These are phyloP conservation scores for Blastobotrys terrestris DNA, from an alignment of 805 yeast species.

Conservation along the genomic window DNA sequence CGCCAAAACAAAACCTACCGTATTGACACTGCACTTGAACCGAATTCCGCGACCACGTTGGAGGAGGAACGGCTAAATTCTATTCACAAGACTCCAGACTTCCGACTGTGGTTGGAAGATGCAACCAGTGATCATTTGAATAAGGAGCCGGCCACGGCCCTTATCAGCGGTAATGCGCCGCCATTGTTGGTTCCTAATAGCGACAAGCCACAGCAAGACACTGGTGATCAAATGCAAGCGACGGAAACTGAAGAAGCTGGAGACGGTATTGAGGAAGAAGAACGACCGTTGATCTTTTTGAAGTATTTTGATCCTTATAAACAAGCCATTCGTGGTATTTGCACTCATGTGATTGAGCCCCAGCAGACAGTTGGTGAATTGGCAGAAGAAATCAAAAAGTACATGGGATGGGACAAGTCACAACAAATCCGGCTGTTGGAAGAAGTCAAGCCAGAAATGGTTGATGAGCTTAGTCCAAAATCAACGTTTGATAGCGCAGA, in stretches of 20 bases:
- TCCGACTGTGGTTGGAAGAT: conserved; percentile 56
- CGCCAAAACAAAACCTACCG: conserved; percentile 70
- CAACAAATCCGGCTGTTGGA: conserved; percentile 26
- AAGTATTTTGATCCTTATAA: conserved; percentile 58
- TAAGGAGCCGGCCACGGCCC: conserved; percentile 4
- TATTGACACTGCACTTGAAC: conserved; percentile 41
- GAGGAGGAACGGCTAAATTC: conserved; percentile 45
- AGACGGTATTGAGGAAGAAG: conserved; percentile 5
- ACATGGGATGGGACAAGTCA: conserved; percentile 27
- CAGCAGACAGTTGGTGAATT: conserved; percentile 38
- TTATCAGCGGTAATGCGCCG: not conserved
- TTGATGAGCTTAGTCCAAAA: conserved; percentile 26
- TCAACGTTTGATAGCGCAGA: conserved; percentile 28
- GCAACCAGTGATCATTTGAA: conserved; percentile 5
- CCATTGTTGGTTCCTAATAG: not conserved
- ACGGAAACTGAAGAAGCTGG: conserved; percentile 9
- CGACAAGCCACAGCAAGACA: not conserved
- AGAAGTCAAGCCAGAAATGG: conserved; percentile 32
- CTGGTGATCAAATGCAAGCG: not conserved
- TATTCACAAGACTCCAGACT: conserved; percentile 40
- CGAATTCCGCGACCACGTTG: conserved; percentile 27
- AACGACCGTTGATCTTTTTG: conserved; percentile 30
- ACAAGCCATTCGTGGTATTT: conserved; percentile 57
- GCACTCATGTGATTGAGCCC: conserved; percentile 49
- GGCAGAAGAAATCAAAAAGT: conserved; percentile 17